phyloP scores from a whole-genome alignment of 2,329 filamentous ascomycete genomes.

The Nectriaceae sp. region DNA sequence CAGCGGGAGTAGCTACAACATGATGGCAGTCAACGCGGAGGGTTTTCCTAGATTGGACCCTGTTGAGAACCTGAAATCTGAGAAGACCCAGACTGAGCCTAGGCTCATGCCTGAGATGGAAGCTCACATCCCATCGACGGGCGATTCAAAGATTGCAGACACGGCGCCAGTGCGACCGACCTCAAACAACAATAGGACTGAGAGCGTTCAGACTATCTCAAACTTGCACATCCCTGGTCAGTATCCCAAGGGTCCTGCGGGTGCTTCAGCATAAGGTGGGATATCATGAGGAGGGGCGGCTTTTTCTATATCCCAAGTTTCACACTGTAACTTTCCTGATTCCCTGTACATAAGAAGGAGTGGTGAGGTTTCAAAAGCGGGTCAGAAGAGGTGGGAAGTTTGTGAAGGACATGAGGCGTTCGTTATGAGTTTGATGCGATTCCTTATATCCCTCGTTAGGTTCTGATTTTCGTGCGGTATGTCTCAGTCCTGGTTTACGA shows the following conservation, averaged over 20 bases:
- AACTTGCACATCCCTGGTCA: conserved; percentile 71
- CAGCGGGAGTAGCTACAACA: conserved; percentile 17
- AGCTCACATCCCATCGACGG: conserved; percentile 1
- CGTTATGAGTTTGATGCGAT: conserved; percentile 13
- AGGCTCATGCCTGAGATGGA: conserved; percentile 1
- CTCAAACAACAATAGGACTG: conserved; percentile 32
- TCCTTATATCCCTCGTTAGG: conserved; percentile 24
- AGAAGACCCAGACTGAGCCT: neutral
- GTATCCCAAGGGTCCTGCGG: conserved; percentile 57
- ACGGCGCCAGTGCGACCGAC: conserved; percentile 28
- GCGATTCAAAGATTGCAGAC: conserved; percentile 18
- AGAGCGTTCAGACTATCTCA: conserved; percentile 58
- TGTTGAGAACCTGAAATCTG: neutral
- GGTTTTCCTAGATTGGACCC: conserved; percentile 24
- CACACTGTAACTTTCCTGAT: conserved; percentile 9
- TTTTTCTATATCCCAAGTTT: conserved; percentile 12
- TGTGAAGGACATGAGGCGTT: conserved; percentile 19
- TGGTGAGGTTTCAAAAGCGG: neutral
- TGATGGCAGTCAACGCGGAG: conserved; percentile 21
- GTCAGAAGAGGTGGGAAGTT: neutral
- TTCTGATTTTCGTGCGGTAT: conserved; percentile 6
- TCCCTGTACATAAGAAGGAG: conserved; percentile 8
- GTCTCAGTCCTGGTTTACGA: neutral
- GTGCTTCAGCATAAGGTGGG: conserved; percentile 45
- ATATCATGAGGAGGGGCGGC: conserved; percentile 24